Evolutionary conservation across 306 rosid species (phyloP).

Genomic region (Corylus americana): DNA sequence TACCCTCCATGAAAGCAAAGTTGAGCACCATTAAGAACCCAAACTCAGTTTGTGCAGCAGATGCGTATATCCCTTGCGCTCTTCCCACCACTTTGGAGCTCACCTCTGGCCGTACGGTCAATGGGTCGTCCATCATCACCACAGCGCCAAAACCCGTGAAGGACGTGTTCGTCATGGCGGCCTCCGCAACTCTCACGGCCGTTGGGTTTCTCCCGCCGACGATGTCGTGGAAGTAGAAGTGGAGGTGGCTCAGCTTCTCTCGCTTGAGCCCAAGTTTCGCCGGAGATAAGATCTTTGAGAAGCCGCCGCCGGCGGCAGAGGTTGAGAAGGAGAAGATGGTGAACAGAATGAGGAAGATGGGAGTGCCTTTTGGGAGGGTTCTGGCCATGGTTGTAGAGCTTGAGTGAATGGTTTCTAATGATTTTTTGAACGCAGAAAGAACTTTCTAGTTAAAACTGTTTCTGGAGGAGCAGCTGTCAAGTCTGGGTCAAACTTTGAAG

Average conservation of each 20-base stretch:
- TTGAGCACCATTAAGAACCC: constrained; percentile 55
- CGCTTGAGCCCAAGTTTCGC: constrained; percentile 26
- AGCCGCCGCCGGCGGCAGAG: constrained; percentile 2
- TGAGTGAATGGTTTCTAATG: no score
- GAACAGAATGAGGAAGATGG: neutral
- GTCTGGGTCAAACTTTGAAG: no score
- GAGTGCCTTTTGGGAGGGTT: neutral
- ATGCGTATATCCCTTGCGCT: constrained; percentile 67
- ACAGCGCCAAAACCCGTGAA: constrained; percentile 42
- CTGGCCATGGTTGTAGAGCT: neutral
- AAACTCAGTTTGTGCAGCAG: constrained; percentile 49
- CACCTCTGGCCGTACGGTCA: constrained; percentile 45
- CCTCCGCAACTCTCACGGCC: constrained; percentile 42
- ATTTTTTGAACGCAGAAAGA: no score
- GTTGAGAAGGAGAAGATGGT: neutral
- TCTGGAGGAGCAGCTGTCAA: no score
- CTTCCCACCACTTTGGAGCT: constrained; percentile 48
- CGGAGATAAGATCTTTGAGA: constrained; percentile 17
- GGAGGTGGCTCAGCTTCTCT: constrained; percentile 53
- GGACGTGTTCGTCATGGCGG: constrained; percentile 32
- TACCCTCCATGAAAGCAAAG: constrained; percentile 57
- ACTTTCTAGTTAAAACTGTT: no score
- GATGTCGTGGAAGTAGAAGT: constrained; percentile 56
- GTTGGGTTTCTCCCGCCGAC: constrained; percentile 47
- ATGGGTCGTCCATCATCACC: constrained; percentile 58